Evolutionary conservation across 768 basidiomycete genomes (phyloP), one percentile per base, ranked within the genome.

Genomic region (Suillus luteus): DNA sequence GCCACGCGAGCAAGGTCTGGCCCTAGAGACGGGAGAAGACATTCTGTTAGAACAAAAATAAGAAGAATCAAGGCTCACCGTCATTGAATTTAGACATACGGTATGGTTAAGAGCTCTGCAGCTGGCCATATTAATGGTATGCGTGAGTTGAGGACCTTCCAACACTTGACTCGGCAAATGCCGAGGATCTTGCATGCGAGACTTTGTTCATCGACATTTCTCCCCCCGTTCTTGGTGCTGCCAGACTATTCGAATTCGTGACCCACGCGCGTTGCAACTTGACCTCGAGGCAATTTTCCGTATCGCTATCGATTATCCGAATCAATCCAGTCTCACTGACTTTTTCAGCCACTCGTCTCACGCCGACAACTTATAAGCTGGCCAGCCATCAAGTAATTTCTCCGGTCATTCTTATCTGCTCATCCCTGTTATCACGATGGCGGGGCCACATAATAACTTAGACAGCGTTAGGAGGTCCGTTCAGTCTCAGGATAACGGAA

Each of bases 341-440:
- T 48, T 59, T 40, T n/a, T 60, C 49, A 54, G 52, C 52, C 52
- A 60, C 58, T 22, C 51, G 38, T 40, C 8, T 27, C 17, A 27
- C 70, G 74, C 54, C 57, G 0, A n/a, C 52, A 35, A 19, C 52
- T 54, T 35, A 54, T 35, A 54, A 35, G 33, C 19, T 35, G 10
- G 33, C 19, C 19, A 27, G 55, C 38, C 55, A 49, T 24, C 48
- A 27, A 52, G 51, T 52, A 40, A 15, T 57, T 40, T 15, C 55
- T 24, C 51, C 51, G 17, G 27, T 31, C 24, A 17, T 57, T 40
- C 55, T 40, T 19, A 58, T 58, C 57, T 41, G 17, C 33, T 54
- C 52, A 41, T 27, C 37, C 22, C 37, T 40, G 10, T 41, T 7
- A 58, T 41, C 57, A 27, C 19, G 40, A 58, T 58, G 57, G 17